Evolutionary conservation across 495 filamentous ascomycete genomes (phyloP), one percentile per base, ranked within the genome.

Genomic region (Hypoxylon crocopeplum): DNA sequence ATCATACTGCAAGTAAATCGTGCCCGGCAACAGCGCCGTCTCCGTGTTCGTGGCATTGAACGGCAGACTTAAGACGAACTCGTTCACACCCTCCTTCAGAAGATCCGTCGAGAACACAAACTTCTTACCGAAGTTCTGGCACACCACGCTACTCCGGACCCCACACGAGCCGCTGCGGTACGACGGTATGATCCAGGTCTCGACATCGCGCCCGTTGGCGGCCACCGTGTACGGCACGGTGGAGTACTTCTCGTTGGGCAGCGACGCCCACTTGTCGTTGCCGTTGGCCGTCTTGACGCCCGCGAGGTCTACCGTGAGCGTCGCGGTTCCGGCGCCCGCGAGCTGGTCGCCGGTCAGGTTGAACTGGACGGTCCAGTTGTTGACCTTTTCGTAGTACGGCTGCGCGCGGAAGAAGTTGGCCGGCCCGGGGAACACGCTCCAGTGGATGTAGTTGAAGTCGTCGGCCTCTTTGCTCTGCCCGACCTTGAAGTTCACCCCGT

Each of bases 361-460:
- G 56, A 80, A 85, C 42, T 75, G 64, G 51, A 84, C 72, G 2
- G 72, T 82, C 82, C 80, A 84, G 67, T 82, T 79, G 32, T 79
- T 77, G 13, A 79, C 73, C 25, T 75, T 75, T 8, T 75, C 72
- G 16, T 55, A 59, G 12, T 61, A 56, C 15, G 61, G 65, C 49
- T 57, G 27, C 27, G 69, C 17, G 21, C 67, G 59, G 20, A 56
- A 51, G 37, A 52, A 19, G 71, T 80, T 50, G 57, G 71, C 25
- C 10, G 51, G 51, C 0, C 70, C 70, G 11, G 82, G 79, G 59
- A 81, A 84, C 5, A 79, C 73, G 21, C 72, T 74, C 82, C 80
- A 84, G 58, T 83, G 82, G 1, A 80, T 76, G 12, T 81, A 79
- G 60, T 83, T 84, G 44, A 79, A 74, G 62, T 82, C 79, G 6